Base-by-base conservation (phyloP, 177 flowering plant species). In the Vitis hybrid region DNA sequence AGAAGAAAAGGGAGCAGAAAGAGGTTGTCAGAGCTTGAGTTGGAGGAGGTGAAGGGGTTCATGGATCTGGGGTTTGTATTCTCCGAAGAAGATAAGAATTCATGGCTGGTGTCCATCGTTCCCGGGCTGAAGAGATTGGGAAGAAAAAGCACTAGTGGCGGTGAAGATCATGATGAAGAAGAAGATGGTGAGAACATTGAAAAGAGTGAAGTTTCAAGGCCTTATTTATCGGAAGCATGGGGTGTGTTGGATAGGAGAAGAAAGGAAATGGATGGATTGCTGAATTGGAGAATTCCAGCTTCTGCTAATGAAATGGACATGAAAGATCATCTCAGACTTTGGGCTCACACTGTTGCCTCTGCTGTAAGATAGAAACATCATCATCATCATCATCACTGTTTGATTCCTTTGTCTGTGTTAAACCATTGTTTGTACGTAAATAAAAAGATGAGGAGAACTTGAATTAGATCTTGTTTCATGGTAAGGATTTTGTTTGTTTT, bases 321-420 rank as follows among this genome's bases (percentile, higher is more conserved):
- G 77, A 79, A 79, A 59, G 72, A 79, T 46, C 70, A 68, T 57
- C 71, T 79, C 27, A 79, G 27, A 68, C 62, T 55, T 7, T 79
- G 79, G 82, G 82, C 82, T 70, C 82, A 79, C 11, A 56, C 72
- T 11, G 82, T 79, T 64, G 82, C 82, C 3, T 75, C 82, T 66
- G 54, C 79, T 12, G 80, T 74, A 1, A 77, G 72, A 70, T 77
- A 48, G 8, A 74, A 15, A 27, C 8, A 35, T 35, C 46, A 35
- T 35, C 46, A 16, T 16, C 18, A 16, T 16, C 18, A 59, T n/a
- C 14, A 71, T 46, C 15, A 49, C 10, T 55, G 24, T 64, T 54
- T 35, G 46, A 35, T 35, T 35, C 46, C 46, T 35, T 35, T 35
- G 8, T 8, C 46, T 35, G 46, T 35, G 46, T 35, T 35, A 35